Conservation (phyloP, 202 grass and related monocot species). For the Brachypodium distachyon region DNA sequence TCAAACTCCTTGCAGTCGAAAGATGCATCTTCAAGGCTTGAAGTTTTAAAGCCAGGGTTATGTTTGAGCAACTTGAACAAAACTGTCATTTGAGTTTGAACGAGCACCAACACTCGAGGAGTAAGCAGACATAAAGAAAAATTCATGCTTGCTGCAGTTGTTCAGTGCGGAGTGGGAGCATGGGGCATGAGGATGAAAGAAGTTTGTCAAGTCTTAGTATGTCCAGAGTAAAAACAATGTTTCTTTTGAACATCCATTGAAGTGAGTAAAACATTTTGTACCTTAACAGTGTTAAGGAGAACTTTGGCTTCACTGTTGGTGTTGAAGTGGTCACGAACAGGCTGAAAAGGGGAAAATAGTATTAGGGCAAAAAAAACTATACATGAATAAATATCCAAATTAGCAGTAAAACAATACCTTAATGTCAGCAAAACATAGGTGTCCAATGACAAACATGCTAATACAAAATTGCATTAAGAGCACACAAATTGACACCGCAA, state of each 20-base stretch:
- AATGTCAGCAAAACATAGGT: not conserved
- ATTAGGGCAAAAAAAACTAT: not conserved
- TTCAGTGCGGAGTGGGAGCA: not conserved
- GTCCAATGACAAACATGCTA: not conserved
- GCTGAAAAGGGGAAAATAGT: slow-evolving; percentile 34
- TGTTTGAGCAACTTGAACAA: not conserved
- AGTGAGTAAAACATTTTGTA: slow-evolving; percentile 1
- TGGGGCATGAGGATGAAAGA: not conserved
- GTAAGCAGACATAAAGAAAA: no score
- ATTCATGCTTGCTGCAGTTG: not conserved
- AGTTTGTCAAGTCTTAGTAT: not conserved
- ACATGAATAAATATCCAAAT: not conserved
- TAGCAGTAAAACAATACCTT: not conserved
- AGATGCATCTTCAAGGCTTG: not conserved
- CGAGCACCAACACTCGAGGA: no score
- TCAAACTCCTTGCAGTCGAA: not conserved
- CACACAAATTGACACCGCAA: not conserved
- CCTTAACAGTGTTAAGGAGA: slow-evolving; percentile 77
- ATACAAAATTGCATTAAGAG: not conserved
- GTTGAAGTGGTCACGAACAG: slow-evolving; percentile 84
- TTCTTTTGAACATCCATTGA: not conserved
- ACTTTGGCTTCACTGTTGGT: slow-evolving; percentile 50
- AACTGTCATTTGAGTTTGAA: not conserved
- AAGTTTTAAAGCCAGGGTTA: not conserved
- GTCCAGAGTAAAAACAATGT: not conserved